Evolutionary conservation across 169 alveolate genomes (phyloP).

Genomic region (Babesia ovata): DNA sequence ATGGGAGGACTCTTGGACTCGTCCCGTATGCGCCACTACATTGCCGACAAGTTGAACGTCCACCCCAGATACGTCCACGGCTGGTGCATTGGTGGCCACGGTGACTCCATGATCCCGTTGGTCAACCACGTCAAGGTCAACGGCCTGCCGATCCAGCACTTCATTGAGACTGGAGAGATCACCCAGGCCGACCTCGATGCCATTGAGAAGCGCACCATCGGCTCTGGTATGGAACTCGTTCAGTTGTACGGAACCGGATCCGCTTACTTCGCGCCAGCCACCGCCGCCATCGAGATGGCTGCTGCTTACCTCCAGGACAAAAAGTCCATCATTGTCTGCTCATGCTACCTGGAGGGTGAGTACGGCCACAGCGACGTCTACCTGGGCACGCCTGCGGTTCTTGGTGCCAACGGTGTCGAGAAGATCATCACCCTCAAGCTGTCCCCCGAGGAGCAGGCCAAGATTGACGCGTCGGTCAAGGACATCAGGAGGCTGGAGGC

Average conservation of each 20-base stretch:
- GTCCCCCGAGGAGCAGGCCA: constrained; percentile 72
- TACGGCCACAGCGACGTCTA: constrained; percentile 80
- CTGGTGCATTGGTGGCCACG: constrained; percentile 86
- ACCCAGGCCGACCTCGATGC: constrained; percentile 50
- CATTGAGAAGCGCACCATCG: constrained; percentile 43
- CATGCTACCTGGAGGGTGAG: constrained; percentile 84
- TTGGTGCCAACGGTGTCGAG: constrained; percentile 85
- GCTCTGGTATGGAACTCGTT: constrained; percentile 55
- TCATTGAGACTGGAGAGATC: constrained; percentile 50
- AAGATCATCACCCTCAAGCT: constrained; percentile 77
- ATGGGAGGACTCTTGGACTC: constrained; percentile 87
- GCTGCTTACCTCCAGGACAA: constrained; percentile 74
- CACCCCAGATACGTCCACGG: constrained; percentile 81
- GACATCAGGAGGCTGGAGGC: constrained; percentile 56
- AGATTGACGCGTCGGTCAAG: constrained; percentile 47
- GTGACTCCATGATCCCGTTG: constrained; percentile 86
- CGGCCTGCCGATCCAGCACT: constrained; percentile 75
- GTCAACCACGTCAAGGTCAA: constrained; percentile 74
- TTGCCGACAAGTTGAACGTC: constrained; percentile 76
- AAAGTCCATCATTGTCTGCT: constrained; percentile 80
- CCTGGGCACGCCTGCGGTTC: constrained; percentile 84
- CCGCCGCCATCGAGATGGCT: constrained; percentile 75
- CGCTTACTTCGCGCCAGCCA: constrained; percentile 74
- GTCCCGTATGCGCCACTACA: constrained; percentile 76
- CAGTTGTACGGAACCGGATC: constrained; percentile 60